Base-by-base conservation (phyloP, 2,329 filamentous ascomycete species). In the Ceratocystis cubensis region DNA sequence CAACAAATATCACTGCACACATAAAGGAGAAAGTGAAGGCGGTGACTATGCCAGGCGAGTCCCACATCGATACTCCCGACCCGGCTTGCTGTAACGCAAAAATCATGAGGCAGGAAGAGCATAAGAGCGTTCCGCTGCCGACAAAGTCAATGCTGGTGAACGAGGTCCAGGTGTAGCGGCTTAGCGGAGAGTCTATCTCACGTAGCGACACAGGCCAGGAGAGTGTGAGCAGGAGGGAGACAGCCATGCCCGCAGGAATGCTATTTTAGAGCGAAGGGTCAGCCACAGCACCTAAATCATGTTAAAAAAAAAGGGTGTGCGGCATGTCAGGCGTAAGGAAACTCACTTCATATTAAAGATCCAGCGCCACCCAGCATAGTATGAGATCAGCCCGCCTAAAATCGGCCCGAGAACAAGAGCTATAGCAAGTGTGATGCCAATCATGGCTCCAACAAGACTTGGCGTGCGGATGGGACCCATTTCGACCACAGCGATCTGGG, bases 301-400 rank as follows among this genome's bases (percentile, higher is more conserved):
- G 72, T 67, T 25, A 63, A 20, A 56, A 37, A 20, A 20, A 5
- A 3, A 28, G 22, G 4, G 48, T 50, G 8, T 53, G 20, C 20
- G 48, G 48, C 5, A 6, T n/a, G 61, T 5, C 5, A 28, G 30
- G 5, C 8, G 25, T 13, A 1, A 13, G 37, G 37, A 10, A 7
- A 70, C 78, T 59, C 73, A 84, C 82, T 86, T 86, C 72, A 85
- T 80, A 72, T 82, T 81, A 72, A 86, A 86, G 48, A 86, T 77
- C 76, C 82, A 84, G 63, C 80, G 76, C 84, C 84, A 86, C 56
- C 76, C 77, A 20, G 78, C 77, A 1, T 77, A 73, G n/a, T 80
- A 76, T 0, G 81, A 79, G 25, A 86, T 80, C 2, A 78, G 74
- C 1, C 83, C 84, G 3, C 83, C 84, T 2, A 86, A 73, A 1